phyloP scores from a whole-genome alignment of 2,329 filamentous ascomycete genomes.

The Epichloe scottii region DNA sequence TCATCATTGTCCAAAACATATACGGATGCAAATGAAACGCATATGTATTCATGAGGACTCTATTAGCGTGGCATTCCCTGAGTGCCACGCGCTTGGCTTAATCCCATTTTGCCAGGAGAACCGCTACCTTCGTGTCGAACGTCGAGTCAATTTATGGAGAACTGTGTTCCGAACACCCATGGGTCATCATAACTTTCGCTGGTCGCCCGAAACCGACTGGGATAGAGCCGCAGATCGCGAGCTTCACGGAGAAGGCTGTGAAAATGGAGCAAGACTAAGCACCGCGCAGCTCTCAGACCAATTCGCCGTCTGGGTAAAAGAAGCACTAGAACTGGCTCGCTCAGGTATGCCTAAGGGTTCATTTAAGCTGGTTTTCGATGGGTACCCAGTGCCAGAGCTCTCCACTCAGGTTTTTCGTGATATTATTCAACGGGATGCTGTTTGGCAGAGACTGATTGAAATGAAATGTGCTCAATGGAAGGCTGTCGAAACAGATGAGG shows the following conservation, averaged over 20 bases:
- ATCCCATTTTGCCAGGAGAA: neutral
- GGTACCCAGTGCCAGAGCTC: neutral
- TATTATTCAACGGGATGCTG: neutral
- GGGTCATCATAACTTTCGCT: neutral
- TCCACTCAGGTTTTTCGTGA: neutral
- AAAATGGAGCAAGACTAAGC: neutral
- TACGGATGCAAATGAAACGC: neutral
- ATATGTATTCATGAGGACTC: neutral
- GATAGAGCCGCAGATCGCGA: neutral
- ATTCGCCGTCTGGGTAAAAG: neutral
- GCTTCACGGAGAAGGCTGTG: neutral
- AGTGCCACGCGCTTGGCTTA: neutral
- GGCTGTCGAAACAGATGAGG: neutral
- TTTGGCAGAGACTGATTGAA: neutral
- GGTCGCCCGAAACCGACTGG: neutral
- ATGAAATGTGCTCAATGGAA: neutral
- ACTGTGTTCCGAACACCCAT: neutral
- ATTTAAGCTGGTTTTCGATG: neutral
- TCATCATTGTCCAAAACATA: neutral
- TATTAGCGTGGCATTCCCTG: neutral
- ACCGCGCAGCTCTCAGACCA: neutral
- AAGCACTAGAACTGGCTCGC: neutral
- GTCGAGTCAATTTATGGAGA: neutral
- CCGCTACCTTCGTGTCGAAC: neutral
- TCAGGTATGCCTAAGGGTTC: neutral